phyloP scores from a whole-genome alignment of 1,139 yeast genomes.

The Protomyces inouyei region DNA sequence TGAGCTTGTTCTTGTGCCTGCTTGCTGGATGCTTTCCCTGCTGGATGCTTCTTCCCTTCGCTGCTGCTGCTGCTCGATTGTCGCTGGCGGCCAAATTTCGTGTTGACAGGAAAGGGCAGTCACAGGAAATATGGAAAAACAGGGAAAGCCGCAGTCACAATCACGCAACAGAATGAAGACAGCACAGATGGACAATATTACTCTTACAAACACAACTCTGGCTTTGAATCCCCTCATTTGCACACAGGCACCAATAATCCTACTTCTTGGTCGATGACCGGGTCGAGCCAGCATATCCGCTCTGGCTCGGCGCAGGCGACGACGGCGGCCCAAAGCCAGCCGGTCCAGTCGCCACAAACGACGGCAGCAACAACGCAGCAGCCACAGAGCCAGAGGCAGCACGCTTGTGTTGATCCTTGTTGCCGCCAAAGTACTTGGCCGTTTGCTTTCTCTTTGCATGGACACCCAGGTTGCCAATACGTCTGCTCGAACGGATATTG shows the following conservation, averaged over 20 bases:
- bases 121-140: neutral
- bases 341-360: constrained; percentile 22
- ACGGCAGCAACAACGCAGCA: constrained; percentile 23
- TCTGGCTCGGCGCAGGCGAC: constrained; percentile 2
- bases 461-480: constrained; percentile 21
- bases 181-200: neutral
- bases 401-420: constrained; percentile 25
- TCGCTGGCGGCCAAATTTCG: neutral
- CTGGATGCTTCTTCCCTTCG: neutral
- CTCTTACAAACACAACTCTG: too few relatives aligned
- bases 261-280: neutral
- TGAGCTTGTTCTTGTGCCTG: neutral
- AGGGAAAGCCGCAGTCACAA: neutral
- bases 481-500: constrained; percentile 42
- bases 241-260: neutral
- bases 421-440: constrained; percentile 17
- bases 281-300: neutral
- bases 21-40: neutral
- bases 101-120: neutral
- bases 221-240: too few relatives aligned
- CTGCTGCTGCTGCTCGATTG: neutral
- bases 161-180: neutral
- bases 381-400: constrained; percentile 23
- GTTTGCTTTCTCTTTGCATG: constrained; percentile 13
- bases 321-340: constrained; percentile 26